Evolutionary conservation across 2,329 filamentous ascomycete genomes (phyloP).

Genomic region (Aspergillus sp.): DNA sequence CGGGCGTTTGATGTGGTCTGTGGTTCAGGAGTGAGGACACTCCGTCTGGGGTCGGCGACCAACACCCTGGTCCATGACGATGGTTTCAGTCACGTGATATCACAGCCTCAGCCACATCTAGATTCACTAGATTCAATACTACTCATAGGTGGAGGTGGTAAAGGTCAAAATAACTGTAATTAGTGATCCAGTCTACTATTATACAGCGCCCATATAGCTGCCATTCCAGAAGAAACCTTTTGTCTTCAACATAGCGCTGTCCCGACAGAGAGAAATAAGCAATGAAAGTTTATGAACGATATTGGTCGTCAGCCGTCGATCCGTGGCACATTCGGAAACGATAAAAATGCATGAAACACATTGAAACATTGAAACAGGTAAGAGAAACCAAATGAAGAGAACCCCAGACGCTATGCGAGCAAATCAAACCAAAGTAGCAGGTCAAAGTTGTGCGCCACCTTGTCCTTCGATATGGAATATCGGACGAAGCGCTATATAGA

Average conservation of each 20-base stretch:
- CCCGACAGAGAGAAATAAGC: background rate
- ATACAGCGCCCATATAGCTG: constrained; percentile 4
- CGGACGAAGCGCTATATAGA: constrained; percentile 27
- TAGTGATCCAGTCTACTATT: constrained; percentile 11
- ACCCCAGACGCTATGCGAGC: constrained; percentile 46
- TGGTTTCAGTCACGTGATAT: constrained; percentile 5
- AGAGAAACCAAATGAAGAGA: constrained; percentile 28
- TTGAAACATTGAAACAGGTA: constrained; percentile 18
- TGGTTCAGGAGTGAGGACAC: background rate
- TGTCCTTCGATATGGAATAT: constrained; percentile 17
- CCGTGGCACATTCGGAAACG: constrained; percentile 9
- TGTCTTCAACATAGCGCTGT: background rate
- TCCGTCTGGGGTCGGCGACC: constrained; percentile 6
- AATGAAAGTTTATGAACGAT: background rate
- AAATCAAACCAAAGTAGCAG: constrained; percentile 34
- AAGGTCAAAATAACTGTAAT: constrained; percentile 5
- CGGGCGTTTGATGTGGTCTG: background rate
- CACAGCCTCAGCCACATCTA: constrained; percentile 6
- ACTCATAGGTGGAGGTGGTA: too few species aligned
- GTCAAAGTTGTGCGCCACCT: constrained; percentile 21
- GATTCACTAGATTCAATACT: background rate
- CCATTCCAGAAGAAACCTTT: background rate
- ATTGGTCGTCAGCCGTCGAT: constrained; percentile 13
- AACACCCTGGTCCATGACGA: constrained; percentile 12
- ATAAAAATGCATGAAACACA: constrained; percentile 22